phyloP scores from a whole-genome alignment of 192 early-diverging fungal species.

The Podila epicladia region DNA sequence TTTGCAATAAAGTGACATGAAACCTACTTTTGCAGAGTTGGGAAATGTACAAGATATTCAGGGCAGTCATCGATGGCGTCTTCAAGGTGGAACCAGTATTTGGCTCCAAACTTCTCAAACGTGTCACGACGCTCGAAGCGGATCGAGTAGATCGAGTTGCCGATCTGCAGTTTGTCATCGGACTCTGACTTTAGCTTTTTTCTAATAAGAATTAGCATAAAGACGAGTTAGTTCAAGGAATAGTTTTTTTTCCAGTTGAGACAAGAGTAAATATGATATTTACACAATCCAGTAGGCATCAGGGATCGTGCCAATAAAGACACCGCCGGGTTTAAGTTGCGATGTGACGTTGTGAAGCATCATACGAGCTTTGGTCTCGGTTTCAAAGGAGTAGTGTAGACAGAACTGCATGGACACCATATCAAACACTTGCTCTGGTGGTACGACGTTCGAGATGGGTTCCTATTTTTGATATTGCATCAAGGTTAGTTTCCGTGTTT shows the following conservation, averaged over 20 bases:
- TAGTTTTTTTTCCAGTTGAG: background rate
- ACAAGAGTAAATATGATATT: slow-evolving; percentile 9
- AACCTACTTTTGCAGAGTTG: slow-evolving; percentile 74
- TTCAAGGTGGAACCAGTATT: slow-evolving; percentile 90
- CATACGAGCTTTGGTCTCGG: slow-evolving; percentile 80
- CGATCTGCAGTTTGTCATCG: slow-evolving; percentile 68
- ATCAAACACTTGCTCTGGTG: slow-evolving; percentile 70
- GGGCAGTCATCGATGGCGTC: slow-evolving; percentile 98
- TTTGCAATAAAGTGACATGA: too few relatives aligned
- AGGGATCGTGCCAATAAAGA: slow-evolving; percentile 94
- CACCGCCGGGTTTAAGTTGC: slow-evolving; percentile 76
- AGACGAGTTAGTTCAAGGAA: background rate
- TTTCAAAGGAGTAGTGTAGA: slow-evolving; percentile 94
- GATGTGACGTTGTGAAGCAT: slow-evolving; percentile 84
- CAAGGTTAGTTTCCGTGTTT: background rate
- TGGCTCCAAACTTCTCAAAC: slow-evolving; percentile 78
- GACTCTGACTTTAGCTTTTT: slow-evolving; percentile 60
- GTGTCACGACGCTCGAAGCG: slow-evolving; percentile 77
- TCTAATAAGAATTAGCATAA: slow-evolving; percentile 35
- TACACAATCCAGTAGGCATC: slow-evolving; percentile 92
- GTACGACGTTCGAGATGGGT: slow-evolving; percentile 62
- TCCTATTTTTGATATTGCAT: background rate
- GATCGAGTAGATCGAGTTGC: slow-evolving; percentile 91
- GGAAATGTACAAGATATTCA: slow-evolving; percentile 92
- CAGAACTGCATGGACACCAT: slow-evolving; percentile 97